phyloP scores from a whole-genome alignment of 176 grass and related monocot genomes.

The Aegilops speltoides region DNA sequence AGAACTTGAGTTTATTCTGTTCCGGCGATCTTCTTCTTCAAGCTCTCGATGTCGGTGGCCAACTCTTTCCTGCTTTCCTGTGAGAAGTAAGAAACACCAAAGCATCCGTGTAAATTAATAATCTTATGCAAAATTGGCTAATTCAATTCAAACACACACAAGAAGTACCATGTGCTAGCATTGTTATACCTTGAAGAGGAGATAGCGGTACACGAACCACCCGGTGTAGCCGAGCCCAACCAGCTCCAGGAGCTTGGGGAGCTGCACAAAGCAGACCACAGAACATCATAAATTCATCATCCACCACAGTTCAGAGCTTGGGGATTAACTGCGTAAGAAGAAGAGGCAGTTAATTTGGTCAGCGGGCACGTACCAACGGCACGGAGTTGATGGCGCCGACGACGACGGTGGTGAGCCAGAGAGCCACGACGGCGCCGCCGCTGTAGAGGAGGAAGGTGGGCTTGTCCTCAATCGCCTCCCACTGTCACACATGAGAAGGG shows the following conservation, averaged over 20 bases:
- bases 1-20: constrained; percentile 51
- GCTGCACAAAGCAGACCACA: constrained; percentile 36
- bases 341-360: not conserved
- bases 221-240: constrained; percentile 96
- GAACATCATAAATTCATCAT: not conserved
- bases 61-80: constrained; percentile 92
- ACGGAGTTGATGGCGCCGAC: constrained; percentile 92
- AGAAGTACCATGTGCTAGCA: not conserved
- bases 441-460: constrained; percentile 92
- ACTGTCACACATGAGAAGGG: constrained; percentile 39
- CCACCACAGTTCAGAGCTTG: not conserved
- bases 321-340: not conserved
- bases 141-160: not conserved
- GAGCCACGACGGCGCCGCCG: constrained; percentile 72
- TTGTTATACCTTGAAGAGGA: constrained; percentile 90
- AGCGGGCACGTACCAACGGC: constrained; percentile 61
- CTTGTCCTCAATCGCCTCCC: constrained; percentile 94
- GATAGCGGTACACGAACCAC: constrained; percentile 98
- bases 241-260: constrained; percentile 91
- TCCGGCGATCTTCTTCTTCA: constrained; percentile 93
- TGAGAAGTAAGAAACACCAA: not conserved
- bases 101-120: not conserved
- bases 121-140: not conserved
- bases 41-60: constrained; percentile 63
- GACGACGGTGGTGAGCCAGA: constrained; percentile 87